Base-by-base conservation (phyloP, 1,139 yeast species). In the Blastobotrys apis region DNA sequence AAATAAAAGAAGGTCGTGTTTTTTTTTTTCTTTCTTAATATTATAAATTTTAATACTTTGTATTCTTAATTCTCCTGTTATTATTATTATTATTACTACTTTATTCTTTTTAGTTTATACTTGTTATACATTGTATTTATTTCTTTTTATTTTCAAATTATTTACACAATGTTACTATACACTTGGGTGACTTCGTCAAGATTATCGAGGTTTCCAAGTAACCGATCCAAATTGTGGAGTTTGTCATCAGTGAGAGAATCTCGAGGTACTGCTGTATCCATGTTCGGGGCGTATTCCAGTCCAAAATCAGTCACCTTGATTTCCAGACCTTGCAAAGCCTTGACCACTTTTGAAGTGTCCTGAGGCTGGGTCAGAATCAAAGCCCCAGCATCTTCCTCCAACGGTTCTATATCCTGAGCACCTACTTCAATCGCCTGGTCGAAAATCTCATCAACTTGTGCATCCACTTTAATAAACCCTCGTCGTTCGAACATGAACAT, bases 151-250 rank as follows among this genome's bases (percentile, higher is more conserved):
- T 23, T 23, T 23, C 26, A 10, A 23, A 23, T 10, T 23, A 9
- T 20, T 15, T 53, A 50, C 33, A 45, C 48, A 21, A 60, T 49
- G 48, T 73, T 92, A 54, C 76, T 70, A 66, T 84, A 85, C 50
- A 84, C 79, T 52, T 81, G 87, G 6, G 87, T 79, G 27, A 90
- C 84, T 56, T 90, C 97, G 40, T 84, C 86, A 17, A 86, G 67
- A 33, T 80, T 86, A 49, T 86, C 94, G 43, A 90, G 68, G 45
- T 73, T 71, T 22, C 66, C 70, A 37, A 83, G 64, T 30, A 88
- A 77, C 58, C 80, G 84, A 20, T 73, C 73, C 53, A 78, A 75
- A 25, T 74, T 72, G 49, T 71, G 73, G 42, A 65, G 69, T 19
- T 71, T 67, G 13, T 77, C 84, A 39, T 75, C 77, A 13, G 50